phyloP scores from a whole-genome alignment of 495 filamentous ascomycete species.

The Aspergillus indologenus region DNA sequence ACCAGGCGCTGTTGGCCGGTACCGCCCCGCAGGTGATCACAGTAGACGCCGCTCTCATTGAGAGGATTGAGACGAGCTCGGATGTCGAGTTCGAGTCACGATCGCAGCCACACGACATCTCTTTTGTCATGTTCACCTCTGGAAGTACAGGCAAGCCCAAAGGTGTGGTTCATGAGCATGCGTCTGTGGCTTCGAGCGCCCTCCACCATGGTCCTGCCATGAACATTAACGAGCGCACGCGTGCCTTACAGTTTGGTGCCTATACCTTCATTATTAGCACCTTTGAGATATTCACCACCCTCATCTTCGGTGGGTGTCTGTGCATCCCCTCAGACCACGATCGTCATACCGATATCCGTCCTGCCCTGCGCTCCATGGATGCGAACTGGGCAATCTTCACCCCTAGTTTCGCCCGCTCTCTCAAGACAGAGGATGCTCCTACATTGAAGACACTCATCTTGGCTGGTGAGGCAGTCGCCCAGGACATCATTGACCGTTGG shows the following conservation, averaged over 20 bases:
- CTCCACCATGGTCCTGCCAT: slow-evolving; percentile 11
- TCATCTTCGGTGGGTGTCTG: slow-evolving; percentile 53
- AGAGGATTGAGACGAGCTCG: not conserved
- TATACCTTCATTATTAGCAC: slow-evolving; percentile 59
- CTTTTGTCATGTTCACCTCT: slow-evolving; percentile 36
- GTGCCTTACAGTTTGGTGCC: slow-evolving; percentile 56
- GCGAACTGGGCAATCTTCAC: slow-evolving; percentile 28
- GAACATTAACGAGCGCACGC: slow-evolving; percentile 15
- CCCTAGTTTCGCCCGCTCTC: slow-evolving; percentile 26
- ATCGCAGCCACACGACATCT: slow-evolving; percentile 11
- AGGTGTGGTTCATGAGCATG: slow-evolving; percentile 42
- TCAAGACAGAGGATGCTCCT: slow-evolving; percentile 32
- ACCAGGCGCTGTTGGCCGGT: slow-evolving; percentile 14
- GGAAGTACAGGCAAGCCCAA: slow-evolving; percentile 43
- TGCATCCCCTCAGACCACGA: slow-evolving; percentile 54
- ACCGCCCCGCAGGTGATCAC: slow-evolving; percentile 9
- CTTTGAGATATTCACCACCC: slow-evolving; percentile 56
- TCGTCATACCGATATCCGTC: slow-evolving; percentile 30
- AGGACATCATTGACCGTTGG: slow-evolving; percentile 20
- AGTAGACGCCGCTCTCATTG: slow-evolving; percentile 12
- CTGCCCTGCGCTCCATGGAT: slow-evolving; percentile 24
- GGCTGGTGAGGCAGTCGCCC: slow-evolving; percentile 20
- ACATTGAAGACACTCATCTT: slow-evolving; percentile 17
- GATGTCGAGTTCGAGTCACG: slow-evolving; percentile 10
- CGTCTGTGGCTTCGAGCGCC: slow-evolving; percentile 25